Evolutionary conservation across 148 eudicot species (phyloP).

Genomic region (Chenopodium quinoa): DNA sequence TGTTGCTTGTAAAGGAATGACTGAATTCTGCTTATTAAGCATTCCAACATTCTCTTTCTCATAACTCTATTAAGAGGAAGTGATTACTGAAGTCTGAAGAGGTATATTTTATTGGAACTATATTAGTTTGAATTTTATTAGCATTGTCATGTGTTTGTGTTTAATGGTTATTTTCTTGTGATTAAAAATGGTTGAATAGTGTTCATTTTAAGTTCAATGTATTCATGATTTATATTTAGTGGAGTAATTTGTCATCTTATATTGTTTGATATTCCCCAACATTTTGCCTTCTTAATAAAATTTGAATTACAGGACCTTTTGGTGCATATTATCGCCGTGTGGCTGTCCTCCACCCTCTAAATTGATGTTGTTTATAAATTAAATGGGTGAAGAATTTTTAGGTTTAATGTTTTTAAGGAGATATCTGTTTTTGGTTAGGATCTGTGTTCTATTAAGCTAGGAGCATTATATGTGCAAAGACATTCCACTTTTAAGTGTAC

Average conservation of each 20-base stretch:
- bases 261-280: background rate
- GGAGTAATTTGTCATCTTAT: background rate
- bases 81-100: conserved; percentile 52
- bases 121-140: background rate
- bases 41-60: too few species aligned
- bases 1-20: too few species aligned
- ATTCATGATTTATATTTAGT: background rate
- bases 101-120: background rate
- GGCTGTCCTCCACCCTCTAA: background rate
- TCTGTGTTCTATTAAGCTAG: background rate
- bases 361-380: background rate
- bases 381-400: background rate
- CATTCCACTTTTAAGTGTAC: background rate
- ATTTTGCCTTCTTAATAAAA: background rate
- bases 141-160: background rate
- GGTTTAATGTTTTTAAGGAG: background rate
- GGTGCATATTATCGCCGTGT: background rate
- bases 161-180: background rate
- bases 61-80: conserved; percentile 33
- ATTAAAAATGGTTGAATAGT: background rate
- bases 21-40: too few species aligned
- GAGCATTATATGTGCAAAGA: background rate
- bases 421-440: background rate
- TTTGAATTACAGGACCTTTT: background rate
- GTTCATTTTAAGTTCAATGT: background rate